Conservation (phyloP, 257 asterid species). For the Mitragyna speciosa region DNA sequence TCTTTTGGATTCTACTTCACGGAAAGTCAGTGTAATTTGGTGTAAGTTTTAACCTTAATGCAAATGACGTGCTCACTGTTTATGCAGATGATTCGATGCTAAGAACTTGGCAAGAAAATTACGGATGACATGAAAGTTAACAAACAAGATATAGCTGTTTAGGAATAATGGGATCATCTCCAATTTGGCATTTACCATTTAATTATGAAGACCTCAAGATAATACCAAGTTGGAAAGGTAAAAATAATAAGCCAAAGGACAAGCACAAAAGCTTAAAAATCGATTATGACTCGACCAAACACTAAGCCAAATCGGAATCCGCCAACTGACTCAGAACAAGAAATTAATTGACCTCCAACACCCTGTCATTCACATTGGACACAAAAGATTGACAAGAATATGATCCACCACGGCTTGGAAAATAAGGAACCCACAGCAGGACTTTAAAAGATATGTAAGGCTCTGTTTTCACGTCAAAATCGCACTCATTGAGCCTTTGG, state of each 20-base stretch:
- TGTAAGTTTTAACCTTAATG: neutral
- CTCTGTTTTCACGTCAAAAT: slow-evolving; percentile 37
- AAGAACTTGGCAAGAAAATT: neutral
- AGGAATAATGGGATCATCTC: neutral
- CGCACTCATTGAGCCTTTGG: slow-evolving; percentile 27
- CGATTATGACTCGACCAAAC: slow-evolving; percentile 11
- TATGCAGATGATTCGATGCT: neutral
- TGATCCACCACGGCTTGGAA: neutral
- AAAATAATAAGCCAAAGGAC: neutral
- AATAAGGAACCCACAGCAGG: slow-evolving; percentile 10
- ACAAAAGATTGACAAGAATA: neutral
- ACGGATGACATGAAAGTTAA: neutral
- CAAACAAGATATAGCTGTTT: neutral
- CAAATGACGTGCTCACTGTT: neutral
- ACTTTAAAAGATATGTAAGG: slow-evolving; percentile 21
- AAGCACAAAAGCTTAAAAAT: slow-evolving; percentile 1
- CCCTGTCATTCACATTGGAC: neutral
- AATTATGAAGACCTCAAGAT: slow-evolving; percentile 3
- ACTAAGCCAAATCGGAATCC: slow-evolving; percentile 3
- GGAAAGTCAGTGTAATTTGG: neutral
- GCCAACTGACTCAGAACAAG: slow-evolving; percentile 21
- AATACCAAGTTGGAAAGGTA: neutral
- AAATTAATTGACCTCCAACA: neutral
- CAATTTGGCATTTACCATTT: neutral
- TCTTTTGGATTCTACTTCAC: neutral